Conservation (phyloP, 345 rosid genomes). For the Gossypium turneri region DNA sequence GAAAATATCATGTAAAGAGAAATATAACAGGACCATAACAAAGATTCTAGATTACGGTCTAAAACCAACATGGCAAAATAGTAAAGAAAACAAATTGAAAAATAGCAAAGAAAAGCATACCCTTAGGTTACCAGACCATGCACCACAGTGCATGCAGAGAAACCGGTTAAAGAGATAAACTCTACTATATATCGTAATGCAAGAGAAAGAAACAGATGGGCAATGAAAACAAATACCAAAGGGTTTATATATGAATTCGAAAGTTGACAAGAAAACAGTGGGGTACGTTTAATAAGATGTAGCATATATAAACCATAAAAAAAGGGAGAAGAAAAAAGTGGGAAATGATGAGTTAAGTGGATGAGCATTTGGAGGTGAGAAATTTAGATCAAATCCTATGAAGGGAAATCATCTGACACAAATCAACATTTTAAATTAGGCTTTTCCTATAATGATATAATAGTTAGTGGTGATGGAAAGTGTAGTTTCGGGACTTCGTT, state of each 20-base stretch:
- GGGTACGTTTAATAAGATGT: neutral
- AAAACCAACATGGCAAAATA: neutral
- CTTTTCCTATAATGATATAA: no score
- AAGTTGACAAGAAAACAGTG: slow-evolving; percentile 22
- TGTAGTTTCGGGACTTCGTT: no score
- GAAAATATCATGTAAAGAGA: neutral
- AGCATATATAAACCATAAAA: neutral
- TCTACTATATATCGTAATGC: neutral
- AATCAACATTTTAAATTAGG: no score
- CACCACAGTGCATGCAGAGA: slow-evolving; percentile 17
- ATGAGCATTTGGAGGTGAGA: slow-evolving; percentile 60
- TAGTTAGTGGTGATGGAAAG: no score
- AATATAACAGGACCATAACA: neutral
- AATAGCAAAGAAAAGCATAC: slow-evolving; percentile 2
- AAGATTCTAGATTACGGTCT: no score
- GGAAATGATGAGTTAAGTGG: slow-evolving; percentile 24
- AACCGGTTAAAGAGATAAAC: slow-evolving; percentile 8
- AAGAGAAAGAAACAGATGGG: neutral
- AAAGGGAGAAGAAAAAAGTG: neutral
- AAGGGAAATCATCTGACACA: neutral
- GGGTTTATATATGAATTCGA: slow-evolving; percentile 7
- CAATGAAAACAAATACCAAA: neutral
- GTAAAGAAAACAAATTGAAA: neutral
- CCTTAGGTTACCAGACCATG: slow-evolving; percentile 9
- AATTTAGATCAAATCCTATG: slow-evolving; percentile 36